Conservation (phyloP, 495 filamentous ascomycete genomes). For the Penicillium pulvis region DNA sequence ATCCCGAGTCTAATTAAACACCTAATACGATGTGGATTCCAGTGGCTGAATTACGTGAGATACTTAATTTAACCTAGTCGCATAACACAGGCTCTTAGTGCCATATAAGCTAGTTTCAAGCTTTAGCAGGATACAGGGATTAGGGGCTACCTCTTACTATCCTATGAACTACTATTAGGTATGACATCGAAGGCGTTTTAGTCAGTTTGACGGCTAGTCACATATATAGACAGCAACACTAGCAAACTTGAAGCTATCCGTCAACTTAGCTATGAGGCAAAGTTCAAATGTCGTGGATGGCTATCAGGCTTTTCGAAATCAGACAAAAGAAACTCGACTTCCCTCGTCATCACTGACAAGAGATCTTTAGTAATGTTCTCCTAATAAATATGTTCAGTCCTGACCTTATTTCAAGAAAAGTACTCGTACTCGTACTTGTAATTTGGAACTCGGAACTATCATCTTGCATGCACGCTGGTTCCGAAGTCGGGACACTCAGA, state of each 20-base stretch:
- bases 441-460: slow-evolving; percentile 7
- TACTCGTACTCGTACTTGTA: slow-evolving; percentile 5
- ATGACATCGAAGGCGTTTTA: slow-evolving; percentile 4
- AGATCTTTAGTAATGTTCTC: slow-evolving; percentile 7
- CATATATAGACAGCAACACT: slow-evolving; percentile 3
- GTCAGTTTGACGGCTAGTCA: slow-evolving; percentile 1
- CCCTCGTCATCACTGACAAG: slow-evolving; percentile 5
- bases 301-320: slow-evolving; percentile 5
- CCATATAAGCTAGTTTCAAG: slow-evolving; percentile 5
- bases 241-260: slow-evolving; percentile 7
- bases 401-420: slow-evolving; percentile 8
- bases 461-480: slow-evolving; percentile 7
- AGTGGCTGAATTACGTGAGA: slow-evolving; percentile 6
- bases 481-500: slow-evolving; percentile 6
- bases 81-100: slow-evolving; percentile 1
- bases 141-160: neutral
- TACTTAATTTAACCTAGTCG: slow-evolving; percentile 2
- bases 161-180: slow-evolving; percentile 3
- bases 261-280: slow-evolving; percentile 4
- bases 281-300: slow-evolving; percentile 3
- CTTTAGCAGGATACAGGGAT: slow-evolving; percentile 5
- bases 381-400: slow-evolving; percentile 6
- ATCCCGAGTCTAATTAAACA: slow-evolving; percentile 3
- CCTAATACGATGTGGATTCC: neutral
- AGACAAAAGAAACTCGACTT: slow-evolving; percentile 2